Conservation (phyloP, 2,329 filamentous ascomycete genomes). For the Thielaviopsis punctulata region DNA sequence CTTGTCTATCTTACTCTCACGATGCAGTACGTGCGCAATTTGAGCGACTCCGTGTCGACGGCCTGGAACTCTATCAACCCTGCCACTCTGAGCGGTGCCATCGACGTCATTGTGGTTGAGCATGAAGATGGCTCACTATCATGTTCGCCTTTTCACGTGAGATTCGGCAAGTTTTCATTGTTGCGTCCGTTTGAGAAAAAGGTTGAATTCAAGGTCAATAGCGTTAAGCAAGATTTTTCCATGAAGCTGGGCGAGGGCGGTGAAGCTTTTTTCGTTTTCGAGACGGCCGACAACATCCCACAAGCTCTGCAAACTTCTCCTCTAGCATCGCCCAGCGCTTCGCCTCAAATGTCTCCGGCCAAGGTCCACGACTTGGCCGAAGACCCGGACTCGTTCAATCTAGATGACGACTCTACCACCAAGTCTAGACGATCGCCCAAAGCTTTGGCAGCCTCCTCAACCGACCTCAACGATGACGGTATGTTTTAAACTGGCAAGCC, state of each 20-base stretch:
- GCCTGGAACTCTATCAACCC: slow-evolving; percentile 99
- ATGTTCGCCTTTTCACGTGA: slow-evolving; percentile 95
- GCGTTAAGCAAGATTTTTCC: slow-evolving; percentile 74
- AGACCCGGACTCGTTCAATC: slow-evolving; percentile 14
- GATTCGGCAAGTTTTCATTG: slow-evolving; percentile 96
- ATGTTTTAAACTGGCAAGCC: background rate
- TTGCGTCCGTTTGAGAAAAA: slow-evolving; percentile 94
- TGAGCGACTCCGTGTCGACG: slow-evolving; percentile 90
- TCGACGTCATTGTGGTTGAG: slow-evolving; percentile 97
- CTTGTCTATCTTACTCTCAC: slow-evolving; percentile 15
- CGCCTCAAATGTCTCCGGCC: slow-evolving; percentile 45
- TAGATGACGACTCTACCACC: slow-evolving; percentile 55
- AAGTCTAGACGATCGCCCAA: slow-evolving; percentile 29
- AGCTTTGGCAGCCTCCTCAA: slow-evolving; percentile 25
- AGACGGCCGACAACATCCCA: slow-evolving; percentile 84
- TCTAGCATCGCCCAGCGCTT: slow-evolving; percentile 73
- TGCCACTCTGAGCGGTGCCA: slow-evolving; percentile 88
- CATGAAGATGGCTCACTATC: slow-evolving; percentile 78
- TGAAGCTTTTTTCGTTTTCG: slow-evolving; percentile 97
- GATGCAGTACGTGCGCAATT: slow-evolving; percentile 96
- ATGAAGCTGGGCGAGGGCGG: slow-evolving; percentile 98
- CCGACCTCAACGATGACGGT: slow-evolving; percentile 20
- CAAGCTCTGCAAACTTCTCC: slow-evolving; percentile 88
- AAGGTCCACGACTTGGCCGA: slow-evolving; percentile 12
- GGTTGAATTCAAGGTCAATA: slow-evolving; percentile 95